These are phyloP conservation scores for Lodderomyces pseudojiufengensis DNA, from an alignment of 1,139 yeast genomes.

Conservation along the genomic window DNA sequence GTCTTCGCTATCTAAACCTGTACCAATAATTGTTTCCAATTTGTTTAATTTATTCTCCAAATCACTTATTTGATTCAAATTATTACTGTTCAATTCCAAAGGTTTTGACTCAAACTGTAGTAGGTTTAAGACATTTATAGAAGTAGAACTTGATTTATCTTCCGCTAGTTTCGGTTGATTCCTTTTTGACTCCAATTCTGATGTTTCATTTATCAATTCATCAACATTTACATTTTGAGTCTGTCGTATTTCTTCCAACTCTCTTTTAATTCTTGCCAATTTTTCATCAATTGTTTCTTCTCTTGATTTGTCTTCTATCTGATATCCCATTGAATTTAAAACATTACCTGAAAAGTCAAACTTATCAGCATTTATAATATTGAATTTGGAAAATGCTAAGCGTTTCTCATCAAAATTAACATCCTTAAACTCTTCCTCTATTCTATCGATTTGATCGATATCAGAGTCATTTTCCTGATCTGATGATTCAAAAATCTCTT, in stretches of 20 bases:
- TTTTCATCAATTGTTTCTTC: slow-evolving; percentile 42
- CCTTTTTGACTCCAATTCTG: slow-evolving; percentile 5
- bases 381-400: slow-evolving; percentile 19
- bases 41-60: slow-evolving; percentile 22
- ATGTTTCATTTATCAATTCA: slow-evolving; percentile 12
- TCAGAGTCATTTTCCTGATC: slow-evolving; percentile 37
- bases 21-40: slow-evolving; percentile 18
- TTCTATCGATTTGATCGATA: neutral
- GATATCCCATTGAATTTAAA: slow-evolving; percentile 27
- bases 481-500: slow-evolving; percentile 49
- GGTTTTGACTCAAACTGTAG: no score
- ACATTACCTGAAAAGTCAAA: slow-evolving; percentile 40
- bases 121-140: no score
- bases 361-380: slow-evolving; percentile 12
- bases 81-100: neutral
- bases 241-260: slow-evolving; percentile 31
- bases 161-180: slow-evolving; percentile 3
- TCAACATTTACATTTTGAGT: no score
- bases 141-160: no score
- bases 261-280: slow-evolving; percentile 42
- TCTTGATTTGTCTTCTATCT: slow-evolving; percentile 14
- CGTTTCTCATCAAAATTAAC: slow-evolving; percentile 22
- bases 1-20: slow-evolving; percentile 16
- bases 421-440: slow-evolving; percentile 12
- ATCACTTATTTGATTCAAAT: slow-evolving; percentile 8